A percentile compares a stretch with the other conserved stretches of the same genome.
phyloP scores from a whole-genome alignment of 2,329 filamentous ascomycete genomes.

The Achaetomium macrosporum region DNA sequence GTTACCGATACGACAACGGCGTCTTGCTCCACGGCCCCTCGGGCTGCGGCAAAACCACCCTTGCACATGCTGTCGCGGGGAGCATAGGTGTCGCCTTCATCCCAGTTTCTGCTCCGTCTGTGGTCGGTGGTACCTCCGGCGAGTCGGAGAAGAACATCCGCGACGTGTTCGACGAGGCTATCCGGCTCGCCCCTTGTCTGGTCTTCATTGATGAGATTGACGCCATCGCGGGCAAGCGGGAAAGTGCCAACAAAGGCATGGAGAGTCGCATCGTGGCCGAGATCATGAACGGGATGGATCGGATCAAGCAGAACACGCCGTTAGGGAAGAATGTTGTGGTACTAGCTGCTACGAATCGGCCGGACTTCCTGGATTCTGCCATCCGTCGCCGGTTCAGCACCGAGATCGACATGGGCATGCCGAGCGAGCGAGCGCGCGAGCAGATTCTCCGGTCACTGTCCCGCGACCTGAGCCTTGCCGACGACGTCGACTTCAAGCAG shows the following conservation, averaged over 20 bases:
- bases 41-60: slow-evolving; percentile 80
- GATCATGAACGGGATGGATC: slow-evolving; percentile 80
- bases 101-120: slow-evolving; percentile 71
- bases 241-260: slow-evolving; percentile 80
- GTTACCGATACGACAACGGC: slow-evolving; percentile 65
- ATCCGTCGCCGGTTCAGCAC: slow-evolving; percentile 70
- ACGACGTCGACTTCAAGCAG: slow-evolving; percentile 65
- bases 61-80: slow-evolving; percentile 73
- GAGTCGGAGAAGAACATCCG: slow-evolving; percentile 83
- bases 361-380: slow-evolving; percentile 77
- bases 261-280: slow-evolving; percentile 82
- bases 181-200: slow-evolving; percentile 76
- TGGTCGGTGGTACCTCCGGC: slow-evolving; percentile 82
- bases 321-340: slow-evolving; percentile 77
- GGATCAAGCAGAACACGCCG: slow-evolving; percentile 65
- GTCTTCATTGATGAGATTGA: slow-evolving; percentile 93
- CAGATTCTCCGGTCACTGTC: slow-evolving; percentile 73
- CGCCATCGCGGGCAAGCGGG: slow-evolving; percentile 79
- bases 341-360: slow-evolving; percentile 82
- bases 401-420: slow-evolving; percentile 82
- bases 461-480: slow-evolving; percentile 55
- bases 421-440: slow-evolving; percentile 69
- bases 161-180: slow-evolving; percentile 83
- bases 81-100: slow-evolving; percentile 72
- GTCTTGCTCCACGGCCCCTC: slow-evolving; percentile 78